These are phyloP conservation scores for Ichthyophonus hoferi DNA, from an alignment of 208 protist genomes.

Conservation along the genomic window DNA sequence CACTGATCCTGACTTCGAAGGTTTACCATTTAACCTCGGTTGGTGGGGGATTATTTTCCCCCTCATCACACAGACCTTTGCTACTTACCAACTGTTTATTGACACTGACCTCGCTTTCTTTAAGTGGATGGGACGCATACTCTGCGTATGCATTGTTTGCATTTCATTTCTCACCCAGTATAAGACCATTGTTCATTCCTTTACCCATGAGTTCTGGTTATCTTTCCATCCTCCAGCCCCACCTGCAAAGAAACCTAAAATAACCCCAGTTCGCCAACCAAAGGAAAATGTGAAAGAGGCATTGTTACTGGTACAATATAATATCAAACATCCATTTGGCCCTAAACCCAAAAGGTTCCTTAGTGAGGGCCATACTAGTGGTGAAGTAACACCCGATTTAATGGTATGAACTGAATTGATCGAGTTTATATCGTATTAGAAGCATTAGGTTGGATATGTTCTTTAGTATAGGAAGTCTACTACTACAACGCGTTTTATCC, in stretches of 20 bases:
- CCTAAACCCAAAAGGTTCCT: neutral
- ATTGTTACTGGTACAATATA: too few species aligned
- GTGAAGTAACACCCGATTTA: too few species aligned
- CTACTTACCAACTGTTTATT: slow-evolving; percentile 9
- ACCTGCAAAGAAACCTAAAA: too few species aligned
- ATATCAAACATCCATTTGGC: neutral
- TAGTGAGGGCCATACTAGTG: too few species aligned
- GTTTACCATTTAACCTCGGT: neutral
- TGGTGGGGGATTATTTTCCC: slow-evolving; percentile 14
- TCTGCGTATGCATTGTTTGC: neutral
- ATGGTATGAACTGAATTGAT: too few species aligned
- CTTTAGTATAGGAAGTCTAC: too few species aligned
- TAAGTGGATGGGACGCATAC: slow-evolving; percentile 14
- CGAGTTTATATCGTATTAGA: too few species aligned
- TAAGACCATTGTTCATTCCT: neutral
- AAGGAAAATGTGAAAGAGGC: too few species aligned
- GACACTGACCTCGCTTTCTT: slow-evolving; percentile 3
- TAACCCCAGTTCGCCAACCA: too few species aligned
- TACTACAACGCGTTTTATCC: too few species aligned
- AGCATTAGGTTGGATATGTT: too few species aligned
- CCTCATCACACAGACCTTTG: neutral
- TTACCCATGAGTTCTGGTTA: neutral
- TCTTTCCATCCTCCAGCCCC: too few species aligned
- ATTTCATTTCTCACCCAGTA: slow-evolving; percentile 11
- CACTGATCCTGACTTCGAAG: neutral